These are phyloP conservation scores for Coriolopsis trogii DNA, from an alignment of 1,284 basidiomycete species.

Conservation along the genomic window DNA sequence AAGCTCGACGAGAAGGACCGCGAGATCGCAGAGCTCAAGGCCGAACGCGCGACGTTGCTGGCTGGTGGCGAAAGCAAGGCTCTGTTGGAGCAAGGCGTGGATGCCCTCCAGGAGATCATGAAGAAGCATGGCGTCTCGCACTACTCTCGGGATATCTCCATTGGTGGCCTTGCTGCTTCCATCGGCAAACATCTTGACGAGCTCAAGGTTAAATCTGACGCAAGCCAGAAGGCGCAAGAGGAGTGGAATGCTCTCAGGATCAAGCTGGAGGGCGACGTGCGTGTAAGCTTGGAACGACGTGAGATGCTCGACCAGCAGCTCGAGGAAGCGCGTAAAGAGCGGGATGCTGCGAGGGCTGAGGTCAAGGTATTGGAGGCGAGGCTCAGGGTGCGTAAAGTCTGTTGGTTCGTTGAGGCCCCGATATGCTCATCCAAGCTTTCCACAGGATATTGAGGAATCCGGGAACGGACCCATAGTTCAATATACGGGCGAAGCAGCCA, in stretches of 20 bases:
- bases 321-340: conserved; percentile 55
- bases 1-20: conserved; percentile 48
- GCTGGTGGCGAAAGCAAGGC: conserved; percentile 47
- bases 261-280: conserved; percentile 55
- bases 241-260: conserved; percentile 48
- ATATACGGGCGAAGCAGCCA: conserved; percentile 54
- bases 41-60: conserved; percentile 58
- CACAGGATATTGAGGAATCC: conserved; percentile 21
- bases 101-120: conserved; percentile 50
- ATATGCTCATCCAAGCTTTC: not conserved
- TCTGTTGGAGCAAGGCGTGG: conserved; percentile 53
- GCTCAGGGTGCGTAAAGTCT: conserved; percentile 42
- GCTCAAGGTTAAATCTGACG: conserved; percentile 53
- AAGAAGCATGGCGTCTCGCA: conserved; percentile 56
- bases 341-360: conserved; percentile 56
- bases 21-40: conserved; percentile 51
- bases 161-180: conserved; percentile 53
- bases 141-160: conserved; percentile 50
- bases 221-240: conserved; percentile 48
- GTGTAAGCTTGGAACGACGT: conserved; percentile 47
- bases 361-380: conserved; percentile 45
- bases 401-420: not conserved
- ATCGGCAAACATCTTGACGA: conserved; percentile 57
- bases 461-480: conserved; percentile 37
- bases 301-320: conserved; percentile 54